Percentiles rank a stretch among this genome's conserved stretches.
Evolutionary conservation across 2,329 filamentous ascomycete genomes (phyloP).

Genomic region (Elsinoe batatas): DNA sequence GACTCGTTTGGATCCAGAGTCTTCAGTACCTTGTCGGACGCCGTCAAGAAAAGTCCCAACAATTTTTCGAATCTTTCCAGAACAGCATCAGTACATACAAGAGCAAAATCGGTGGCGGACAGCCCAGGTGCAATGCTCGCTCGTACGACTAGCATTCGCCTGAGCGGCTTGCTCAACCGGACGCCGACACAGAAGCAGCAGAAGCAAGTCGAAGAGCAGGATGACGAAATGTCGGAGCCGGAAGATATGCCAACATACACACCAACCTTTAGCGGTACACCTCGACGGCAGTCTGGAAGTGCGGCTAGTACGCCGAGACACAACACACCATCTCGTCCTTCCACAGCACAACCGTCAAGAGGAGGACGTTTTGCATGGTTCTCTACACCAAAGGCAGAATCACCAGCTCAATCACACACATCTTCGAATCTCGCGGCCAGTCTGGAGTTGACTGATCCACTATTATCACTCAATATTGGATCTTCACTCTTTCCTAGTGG

Average conservation of each 20-base stretch:
- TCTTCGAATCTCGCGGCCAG: constrained; percentile 4
- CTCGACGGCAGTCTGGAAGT: constrained; percentile 5
- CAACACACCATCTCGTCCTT: constrained; percentile 9
- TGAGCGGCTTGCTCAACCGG: constrained; percentile 14
- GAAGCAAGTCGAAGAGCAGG: constrained; percentile 11
- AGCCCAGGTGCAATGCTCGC: constrained; percentile 12
- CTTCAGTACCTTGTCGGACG: constrained; percentile 15
- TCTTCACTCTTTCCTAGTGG: constrained; percentile 45
- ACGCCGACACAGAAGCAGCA: constrained; percentile 9
- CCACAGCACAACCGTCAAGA: constrained; percentile 4
- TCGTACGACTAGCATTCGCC: constrained; percentile 11
- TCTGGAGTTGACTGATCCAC: constrained; percentile 33
- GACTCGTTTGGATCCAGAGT: constrained; percentile 15
- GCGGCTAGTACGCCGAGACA: neutral
- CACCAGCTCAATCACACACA: constrained; percentile 13
- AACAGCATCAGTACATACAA: constrained; percentile 13
- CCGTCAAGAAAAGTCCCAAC: constrained; percentile 14
- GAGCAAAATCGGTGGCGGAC: constrained; percentile 14
- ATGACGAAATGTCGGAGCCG: constrained; percentile 21
- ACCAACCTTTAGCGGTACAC: constrained; percentile 23
- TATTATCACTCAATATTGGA: constrained; percentile 46
- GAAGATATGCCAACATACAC: constrained; percentile 30
- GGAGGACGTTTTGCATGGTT: constrained; percentile 24
- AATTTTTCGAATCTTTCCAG: constrained; percentile 13
- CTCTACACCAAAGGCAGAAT: constrained; percentile 17